phyloP scores from a whole-genome alignment of 345 rosid species.

The Bruguiera parviflora region DNA sequence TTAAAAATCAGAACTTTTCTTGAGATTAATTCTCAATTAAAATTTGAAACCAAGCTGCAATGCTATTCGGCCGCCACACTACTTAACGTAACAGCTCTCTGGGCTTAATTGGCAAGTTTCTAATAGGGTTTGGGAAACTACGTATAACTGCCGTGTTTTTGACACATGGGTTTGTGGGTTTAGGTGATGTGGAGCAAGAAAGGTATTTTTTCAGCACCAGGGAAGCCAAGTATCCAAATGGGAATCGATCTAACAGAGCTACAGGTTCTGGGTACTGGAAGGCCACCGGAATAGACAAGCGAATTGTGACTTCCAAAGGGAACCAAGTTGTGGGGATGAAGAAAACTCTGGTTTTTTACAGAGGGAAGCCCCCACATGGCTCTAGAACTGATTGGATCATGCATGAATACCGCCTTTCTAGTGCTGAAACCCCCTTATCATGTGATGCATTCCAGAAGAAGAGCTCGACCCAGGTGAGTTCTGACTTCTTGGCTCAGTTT shows the following conservation, averaged over 20 bases:
- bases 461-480: slow-evolving; percentile 37
- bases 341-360: slow-evolving; percentile 91
- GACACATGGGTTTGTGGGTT: slow-evolving; percentile 7
- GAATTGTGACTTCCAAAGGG: slow-evolving; percentile 57
- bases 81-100: not conserved
- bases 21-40: not conserved
- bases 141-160: slow-evolving; percentile 5
- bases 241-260: slow-evolving; percentile 84
- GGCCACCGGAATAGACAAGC: slow-evolving; percentile 92
- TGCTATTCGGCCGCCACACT: slow-evolving; percentile 3
- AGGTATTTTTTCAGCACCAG: slow-evolving; percentile 92
- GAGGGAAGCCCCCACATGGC: slow-evolving; percentile 86
- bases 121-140: not conserved
- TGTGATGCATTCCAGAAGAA: slow-evolving; percentile 23
- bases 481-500: not conserved
- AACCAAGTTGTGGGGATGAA: slow-evolving; percentile 75
- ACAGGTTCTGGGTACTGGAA: slow-evolving; percentile 91
- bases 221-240: slow-evolving; percentile 90
- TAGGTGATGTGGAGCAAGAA: slow-evolving; percentile 85
- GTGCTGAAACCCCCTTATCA: slow-evolving; percentile 12
- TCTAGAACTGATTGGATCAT: slow-evolving; percentile 90
- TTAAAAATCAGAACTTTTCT: not conserved
- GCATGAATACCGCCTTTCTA: slow-evolving; percentile 83
- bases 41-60: slow-evolving; percentile 15
- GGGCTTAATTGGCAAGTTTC: not conserved